Percentiles rank a stretch among this genome's conserved stretches.
Evolutionary conservation across 306 rosid genomes (phyloP).

Genomic region (Begonia fuchsioides): DNA sequence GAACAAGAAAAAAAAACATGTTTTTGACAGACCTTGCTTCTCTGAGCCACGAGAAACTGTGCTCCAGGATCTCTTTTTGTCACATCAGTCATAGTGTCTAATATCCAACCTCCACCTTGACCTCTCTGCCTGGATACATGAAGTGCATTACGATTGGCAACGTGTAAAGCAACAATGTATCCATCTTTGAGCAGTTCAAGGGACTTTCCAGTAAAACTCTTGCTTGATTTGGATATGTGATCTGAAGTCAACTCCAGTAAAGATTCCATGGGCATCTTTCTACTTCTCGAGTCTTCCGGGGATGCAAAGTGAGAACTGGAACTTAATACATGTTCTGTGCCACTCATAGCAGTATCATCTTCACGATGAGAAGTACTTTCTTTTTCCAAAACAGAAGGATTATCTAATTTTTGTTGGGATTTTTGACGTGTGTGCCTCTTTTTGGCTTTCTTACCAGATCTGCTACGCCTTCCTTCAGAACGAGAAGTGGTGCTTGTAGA

Average conservation of each 20-base stretch:
- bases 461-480: conserved; percentile 76
- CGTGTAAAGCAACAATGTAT: conserved; percentile 61
- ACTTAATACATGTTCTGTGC: conserved; percentile 84
- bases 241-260: conserved; percentile 48
- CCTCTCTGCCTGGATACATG: conserved; percentile 84
- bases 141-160: conserved; percentile 49
- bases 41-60: conserved; percentile 64
- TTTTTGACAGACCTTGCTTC: conserved; percentile 64
- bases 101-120: conserved; percentile 93
- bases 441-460: conserved; percentile 88
- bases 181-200: conserved; percentile 76
- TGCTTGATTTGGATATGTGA: conserved; percentile 35
- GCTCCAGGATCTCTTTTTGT: conserved; percentile 96
- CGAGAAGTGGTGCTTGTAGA: conserved; percentile 43
- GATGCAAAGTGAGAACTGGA: conserved; percentile 61
- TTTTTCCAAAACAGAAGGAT: conserved; percentile 42
- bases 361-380: conserved; percentile 61
- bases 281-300: conserved; percentile 66
- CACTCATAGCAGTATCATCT: conserved; percentile 87
- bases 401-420: conserved; percentile 52
- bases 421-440: conserved; percentile 77
- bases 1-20: conserved; percentile 8
- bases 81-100: conserved; percentile 65
- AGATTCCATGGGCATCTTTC: conserved; percentile 65
- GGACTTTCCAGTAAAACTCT: conserved; percentile 54